Evolutionary conservation across 345 rosid species (phyloP).

Genomic region (Boechera divaricarpa): DNA sequence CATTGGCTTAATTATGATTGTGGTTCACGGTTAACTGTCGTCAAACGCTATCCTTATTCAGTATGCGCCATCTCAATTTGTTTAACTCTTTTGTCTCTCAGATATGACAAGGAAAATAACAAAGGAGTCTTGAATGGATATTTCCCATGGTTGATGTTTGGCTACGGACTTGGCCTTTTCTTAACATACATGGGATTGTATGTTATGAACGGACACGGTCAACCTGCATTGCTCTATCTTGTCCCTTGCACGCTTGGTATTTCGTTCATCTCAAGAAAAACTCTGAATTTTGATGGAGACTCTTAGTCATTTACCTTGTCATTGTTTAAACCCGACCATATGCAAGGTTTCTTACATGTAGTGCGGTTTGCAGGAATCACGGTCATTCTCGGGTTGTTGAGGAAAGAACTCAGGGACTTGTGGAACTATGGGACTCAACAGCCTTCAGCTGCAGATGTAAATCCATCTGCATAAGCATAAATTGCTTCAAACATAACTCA

Average conservation of each 20-base stretch:
- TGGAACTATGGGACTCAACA: slow-evolving; percentile 59
- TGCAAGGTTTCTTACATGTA: background rate
- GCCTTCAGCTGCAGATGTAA: slow-evolving; percentile 39
- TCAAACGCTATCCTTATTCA: background rate
- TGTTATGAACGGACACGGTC: slow-evolving; percentile 96
- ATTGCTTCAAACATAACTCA: slow-evolving; percentile 8
- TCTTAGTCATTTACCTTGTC: background rate
- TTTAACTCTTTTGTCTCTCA: slow-evolving; percentile 41
- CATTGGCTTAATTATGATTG: background rate
- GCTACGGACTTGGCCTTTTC: slow-evolving; percentile 85
- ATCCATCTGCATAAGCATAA: slow-evolving; percentile 32
- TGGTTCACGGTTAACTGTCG: background rate
- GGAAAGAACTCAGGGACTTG: slow-evolving; percentile 70
- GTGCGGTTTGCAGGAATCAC: slow-evolving; percentile 55
- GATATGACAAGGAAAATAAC: slow-evolving; percentile 77
- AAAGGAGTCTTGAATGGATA: slow-evolving; percentile 59
- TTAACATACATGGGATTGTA: slow-evolving; percentile 84
- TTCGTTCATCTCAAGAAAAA: background rate
- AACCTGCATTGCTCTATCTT: slow-evolving; percentile 97
- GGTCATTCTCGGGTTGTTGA: slow-evolving; percentile 58
- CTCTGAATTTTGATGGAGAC: background rate
- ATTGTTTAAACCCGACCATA: slow-evolving; percentile 4
- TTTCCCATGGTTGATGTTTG: slow-evolving; percentile 75
- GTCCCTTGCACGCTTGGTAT: slow-evolving; percentile 99
- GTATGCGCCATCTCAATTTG: background rate